Base-by-base conservation (phyloP, 75 land plant genomes). In the Ceratopteris richardii region DNA sequence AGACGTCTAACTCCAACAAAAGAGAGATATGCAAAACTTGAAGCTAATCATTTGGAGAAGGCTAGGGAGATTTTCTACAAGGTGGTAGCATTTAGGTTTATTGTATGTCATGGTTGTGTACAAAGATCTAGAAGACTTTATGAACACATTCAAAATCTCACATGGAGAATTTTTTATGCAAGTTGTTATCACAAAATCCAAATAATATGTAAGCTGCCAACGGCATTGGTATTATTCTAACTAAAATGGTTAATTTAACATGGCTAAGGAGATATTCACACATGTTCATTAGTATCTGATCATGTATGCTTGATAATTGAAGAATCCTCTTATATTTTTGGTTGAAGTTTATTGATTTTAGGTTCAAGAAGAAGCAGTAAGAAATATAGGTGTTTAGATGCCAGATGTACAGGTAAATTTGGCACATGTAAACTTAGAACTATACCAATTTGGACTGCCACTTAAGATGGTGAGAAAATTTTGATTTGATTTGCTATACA, bases 341-440 rank as follows among this genome's bases (percentile, higher is more conserved):
- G 59, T 39, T 33, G 2, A 57, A 30, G 17, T 14, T 46, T 4
- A 5, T 17, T 5, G 5, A 2, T 46, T 71, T 25, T 65, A 90
- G 95, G 98, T 94, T 27, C 98, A 88, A 77, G 98, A 94, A 70
- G 98, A 95, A 66, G 87, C 98, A 62, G 80, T 82, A 67, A 95
- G 98, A 63, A 88, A 69, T 62, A 61, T 74, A 21, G 74, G 77
- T 57, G 87, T 85, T 29, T 87, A 94, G 60, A 94, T 88, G 86
- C 98, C 98, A 60, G 98, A 94, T 79, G 90, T 88, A 10, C 88
- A 95, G 98, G 71, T 88, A 28, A 94, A 94, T 63, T 58, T 94
- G 64, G 98, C 85, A n/a, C 98, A 94, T 72, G 84, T 94, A 28
- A 83, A 88, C 51, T 81, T 88, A 68, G 98, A 87, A 43, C 95